A percentile compares a stretch with the other conserved stretches of the same genome.
Conservation (phyloP, 2,329 filamentous ascomycete genomes). For the Biscogniauxia mediterranea region DNA sequence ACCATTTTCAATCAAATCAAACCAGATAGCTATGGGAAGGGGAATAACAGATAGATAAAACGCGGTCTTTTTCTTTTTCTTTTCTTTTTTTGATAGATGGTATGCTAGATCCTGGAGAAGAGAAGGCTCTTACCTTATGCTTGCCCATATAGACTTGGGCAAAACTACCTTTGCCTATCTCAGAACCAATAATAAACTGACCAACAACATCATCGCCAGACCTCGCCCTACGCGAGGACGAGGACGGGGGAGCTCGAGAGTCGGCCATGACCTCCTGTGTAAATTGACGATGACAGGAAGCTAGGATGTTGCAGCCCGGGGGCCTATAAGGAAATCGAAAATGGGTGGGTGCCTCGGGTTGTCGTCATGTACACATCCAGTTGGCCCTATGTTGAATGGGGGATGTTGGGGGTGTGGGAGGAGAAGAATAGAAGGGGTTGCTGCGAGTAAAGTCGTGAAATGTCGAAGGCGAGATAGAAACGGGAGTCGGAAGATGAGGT, state of each 20-base stretch:
- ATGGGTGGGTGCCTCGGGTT: slow-evolving; percentile 25
- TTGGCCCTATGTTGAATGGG: slow-evolving; percentile 11
- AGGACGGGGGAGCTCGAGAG: slow-evolving; percentile 22
- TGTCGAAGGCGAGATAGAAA: slow-evolving; percentile 20
- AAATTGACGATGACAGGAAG: slow-evolving; percentile 34
- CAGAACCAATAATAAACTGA: slow-evolving; percentile 77
- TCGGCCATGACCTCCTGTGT: slow-evolving; percentile 36
- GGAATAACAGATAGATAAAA: slow-evolving; percentile 8
- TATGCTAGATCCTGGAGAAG: background rate
- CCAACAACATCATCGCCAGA: slow-evolving; percentile 54
- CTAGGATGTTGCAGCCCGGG: slow-evolving; percentile 29
- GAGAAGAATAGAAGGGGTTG: slow-evolving; percentile 18
- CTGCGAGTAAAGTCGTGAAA: slow-evolving; percentile 12
- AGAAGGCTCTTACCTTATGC: slow-evolving; percentile 65
- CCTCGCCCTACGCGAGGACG: slow-evolving; percentile 37
- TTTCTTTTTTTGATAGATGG: background rate
- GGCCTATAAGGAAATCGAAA: slow-evolving; percentile 33
- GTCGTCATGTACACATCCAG: slow-evolving; percentile 33
- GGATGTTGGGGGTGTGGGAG: slow-evolving; percentile 16
- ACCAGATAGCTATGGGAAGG: background rate
- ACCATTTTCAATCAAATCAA: background rate
- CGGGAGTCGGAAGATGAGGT: slow-evolving; percentile 18
- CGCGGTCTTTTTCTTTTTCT: too few relatives aligned
- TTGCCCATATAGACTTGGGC: slow-evolving; percentile 88
- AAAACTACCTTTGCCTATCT: slow-evolving; percentile 97